Percentiles rank a stretch among this genome's conserved stretches.
phyloP scores from a whole-genome alignment of 495 filamentous ascomycete species.

The Pseudomonodictys pantanalensis region DNA sequence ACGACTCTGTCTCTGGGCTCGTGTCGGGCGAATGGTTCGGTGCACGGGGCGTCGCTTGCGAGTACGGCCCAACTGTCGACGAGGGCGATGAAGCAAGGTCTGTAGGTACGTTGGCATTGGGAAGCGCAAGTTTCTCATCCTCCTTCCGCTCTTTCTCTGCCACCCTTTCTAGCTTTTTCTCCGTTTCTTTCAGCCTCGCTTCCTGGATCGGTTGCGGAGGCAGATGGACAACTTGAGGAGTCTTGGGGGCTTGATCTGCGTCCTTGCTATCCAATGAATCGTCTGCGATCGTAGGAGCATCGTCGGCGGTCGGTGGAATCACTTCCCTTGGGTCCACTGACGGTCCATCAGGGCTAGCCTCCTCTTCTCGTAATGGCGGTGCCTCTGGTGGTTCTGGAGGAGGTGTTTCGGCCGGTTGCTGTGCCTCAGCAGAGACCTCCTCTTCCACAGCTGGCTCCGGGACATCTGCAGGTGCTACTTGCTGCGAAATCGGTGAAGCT shows the following conservation, averaged over 20 bases:
- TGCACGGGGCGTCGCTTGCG: slow-evolving; percentile 42
- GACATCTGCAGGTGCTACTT: background rate
- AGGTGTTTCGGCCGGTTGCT: background rate
- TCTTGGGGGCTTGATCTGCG: slow-evolving; percentile 10
- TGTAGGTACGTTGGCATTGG: slow-evolving; percentile 2
- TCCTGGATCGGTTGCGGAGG: slow-evolving; percentile 41
- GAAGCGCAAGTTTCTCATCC: slow-evolving; percentile 23
- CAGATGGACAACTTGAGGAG: slow-evolving; percentile 38
- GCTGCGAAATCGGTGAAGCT: background rate
- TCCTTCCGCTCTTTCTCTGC: slow-evolving; percentile 30
- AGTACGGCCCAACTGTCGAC: slow-evolving; percentile 44
- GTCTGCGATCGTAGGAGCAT: slow-evolving; percentile 23
- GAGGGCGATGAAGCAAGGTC: slow-evolving; percentile 44
- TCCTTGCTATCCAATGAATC: slow-evolving; percentile 13
- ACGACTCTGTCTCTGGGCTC: slow-evolving; percentile 53
- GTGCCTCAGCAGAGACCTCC: slow-evolving; percentile 6
- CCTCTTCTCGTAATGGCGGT: background rate
- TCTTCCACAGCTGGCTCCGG: background rate
- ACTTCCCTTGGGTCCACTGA: slow-evolving; percentile 21
- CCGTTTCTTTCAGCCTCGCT: slow-evolving; percentile 33
- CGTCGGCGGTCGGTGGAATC: slow-evolving; percentile 27
- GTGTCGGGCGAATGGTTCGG: slow-evolving; percentile 51
- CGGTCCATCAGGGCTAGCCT: slow-evolving; percentile 18
- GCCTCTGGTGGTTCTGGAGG: background rate
- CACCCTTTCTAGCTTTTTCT: slow-evolving; percentile 30